A percentile compares a stretch with the other conserved stretches of the same genome.
phyloP scores from a whole-genome alignment of 2,329 filamentous ascomycete species.

The Fusarium sarcochroum region DNA sequence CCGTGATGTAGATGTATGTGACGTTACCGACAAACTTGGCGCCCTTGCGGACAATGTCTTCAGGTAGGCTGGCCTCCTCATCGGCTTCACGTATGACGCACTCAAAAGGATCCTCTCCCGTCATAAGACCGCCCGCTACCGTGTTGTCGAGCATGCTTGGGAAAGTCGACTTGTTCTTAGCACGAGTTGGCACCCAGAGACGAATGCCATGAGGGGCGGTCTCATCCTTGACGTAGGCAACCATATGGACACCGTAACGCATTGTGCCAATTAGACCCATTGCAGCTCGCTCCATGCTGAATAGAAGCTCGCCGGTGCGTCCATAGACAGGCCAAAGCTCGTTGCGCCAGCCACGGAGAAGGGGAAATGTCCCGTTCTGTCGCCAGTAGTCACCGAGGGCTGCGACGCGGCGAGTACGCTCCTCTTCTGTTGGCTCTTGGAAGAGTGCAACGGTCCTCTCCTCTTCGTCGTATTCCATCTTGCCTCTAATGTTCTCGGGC shows the following conservation, averaged over 20 bases:
- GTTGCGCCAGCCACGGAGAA: conserved; percentile 84
- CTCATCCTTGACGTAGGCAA: conserved; percentile 71
- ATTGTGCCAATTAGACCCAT: conserved; percentile 81
- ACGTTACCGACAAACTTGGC: conserved; percentile 76
- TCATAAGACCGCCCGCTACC: conserved; percentile 84
- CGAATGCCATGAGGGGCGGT: conserved; percentile 69
- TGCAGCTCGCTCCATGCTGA: conserved; percentile 83
- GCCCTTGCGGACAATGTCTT: conserved; percentile 73
- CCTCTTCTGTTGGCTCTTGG: conserved; percentile 68
- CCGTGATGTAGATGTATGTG: conserved; percentile 87
- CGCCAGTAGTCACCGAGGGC: conserved; percentile 77
- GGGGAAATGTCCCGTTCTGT: conserved; percentile 76
- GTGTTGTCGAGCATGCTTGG: conserved; percentile 95
- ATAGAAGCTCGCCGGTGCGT: conserved; percentile 72
- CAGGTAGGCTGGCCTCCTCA: conserved; percentile 89
- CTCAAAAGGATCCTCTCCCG: conserved; percentile 84
- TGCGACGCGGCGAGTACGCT: conserved; percentile 71
- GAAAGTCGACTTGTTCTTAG: conserved; percentile 86
- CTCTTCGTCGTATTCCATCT: conserved; percentile 72
- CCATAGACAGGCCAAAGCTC: conserved; percentile 86
- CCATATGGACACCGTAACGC: conserved; percentile 87
- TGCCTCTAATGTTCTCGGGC: conserved; percentile 66
- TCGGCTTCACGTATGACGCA: conserved; percentile 87
- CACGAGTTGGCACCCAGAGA: conserved; percentile 87
- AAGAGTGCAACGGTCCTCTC: conserved; percentile 75